phyloP scores from a whole-genome alignment of 768 basidiomycete species.

The Clitopilus passeckerianus region DNA sequence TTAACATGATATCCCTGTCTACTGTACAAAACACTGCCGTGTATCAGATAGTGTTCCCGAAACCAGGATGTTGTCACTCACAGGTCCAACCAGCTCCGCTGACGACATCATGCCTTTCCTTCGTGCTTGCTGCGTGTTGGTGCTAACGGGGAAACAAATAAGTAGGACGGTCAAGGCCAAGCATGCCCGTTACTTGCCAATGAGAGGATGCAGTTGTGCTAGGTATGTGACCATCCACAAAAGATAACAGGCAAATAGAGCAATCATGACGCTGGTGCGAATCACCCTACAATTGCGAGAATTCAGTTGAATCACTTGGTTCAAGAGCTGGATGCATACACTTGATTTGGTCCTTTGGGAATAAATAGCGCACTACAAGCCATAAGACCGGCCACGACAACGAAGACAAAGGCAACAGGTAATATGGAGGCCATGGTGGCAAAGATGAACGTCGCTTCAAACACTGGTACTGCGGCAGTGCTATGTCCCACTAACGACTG shows the following conservation, averaged over 20 bases:
- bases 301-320: neutral
- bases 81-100: neutral
- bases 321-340: slow-evolving; percentile 45
- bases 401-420: slow-evolving; percentile 64
- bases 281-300: slow-evolving; percentile 54
- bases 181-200: slow-evolving; percentile 47
- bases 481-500: neutral
- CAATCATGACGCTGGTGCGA: slow-evolving; percentile 74
- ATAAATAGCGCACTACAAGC: slow-evolving; percentile 58
- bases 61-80: neutral
- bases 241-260: slow-evolving; percentile 81
- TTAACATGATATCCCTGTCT: slow-evolving; percentile 1
- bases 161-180: neutral
- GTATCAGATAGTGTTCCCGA: neutral
- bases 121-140: neutral
- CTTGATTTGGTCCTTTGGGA: slow-evolving; percentile 87
- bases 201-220: slow-evolving; percentile 88
- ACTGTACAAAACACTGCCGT: neutral
- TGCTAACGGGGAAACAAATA: neutral
- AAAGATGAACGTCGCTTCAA: neutral
- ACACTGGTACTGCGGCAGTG: neutral
- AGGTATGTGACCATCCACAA: slow-evolving; percentile 99
- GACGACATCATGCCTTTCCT: too few species aligned
- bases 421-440: slow-evolving; percentile 62
- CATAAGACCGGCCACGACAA: slow-evolving; percentile 63